Evolutionary conservation across 352 stramenopile species (phyloP), one percentile per base, ranked within the genome.

Genomic region (Elongisporangium undulatum): DNA sequence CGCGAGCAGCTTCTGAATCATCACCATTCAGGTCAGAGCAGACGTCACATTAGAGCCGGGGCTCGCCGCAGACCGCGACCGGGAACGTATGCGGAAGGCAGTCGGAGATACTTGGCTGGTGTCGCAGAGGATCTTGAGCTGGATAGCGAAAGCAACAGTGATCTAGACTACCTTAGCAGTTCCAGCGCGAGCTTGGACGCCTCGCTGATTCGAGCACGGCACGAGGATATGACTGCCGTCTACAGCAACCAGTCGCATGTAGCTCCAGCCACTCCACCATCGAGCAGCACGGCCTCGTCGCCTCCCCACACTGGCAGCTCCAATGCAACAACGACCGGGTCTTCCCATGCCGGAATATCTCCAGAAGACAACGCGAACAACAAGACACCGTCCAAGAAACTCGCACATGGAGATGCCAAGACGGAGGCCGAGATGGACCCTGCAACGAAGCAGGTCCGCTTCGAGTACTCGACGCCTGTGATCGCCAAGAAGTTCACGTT

Each of bases 401-500:
- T 41, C 29, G 9, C 29, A 41, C 29, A 41, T 13, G 29, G 5
- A 1, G 8, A 41, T 41, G 29, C 29, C 4, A 41, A 41, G 29
- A 41, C 5, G 9, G 29, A 41, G 29, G 29, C 29, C 2, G 29
- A 41, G 29, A 15, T 41, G 29, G 29, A 41, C 8, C 29, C 29
- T 15, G 29, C 29, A 9, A 41, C 67, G 5, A 87, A 90, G 54
- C 72, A 85, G 34, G 80, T 90, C 45, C 77, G 68, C 26, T 88
- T 90, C 52, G 75, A 80, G 23, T 86, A 82, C 54, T 66, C 76
- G n/a, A 89, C 78, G 6, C 80, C 78, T 0, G 51, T 87, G 29
- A 68, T 90, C 53, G 72, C 70, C 49, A 74, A 75, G 38, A 85
- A 76, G 55, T 79, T 90, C 54, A 81, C 73, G 12, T 90, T 90